Base-by-base conservation (phyloP, 768 basidiomycete genomes). In the Steccherinum ochraceum region DNA sequence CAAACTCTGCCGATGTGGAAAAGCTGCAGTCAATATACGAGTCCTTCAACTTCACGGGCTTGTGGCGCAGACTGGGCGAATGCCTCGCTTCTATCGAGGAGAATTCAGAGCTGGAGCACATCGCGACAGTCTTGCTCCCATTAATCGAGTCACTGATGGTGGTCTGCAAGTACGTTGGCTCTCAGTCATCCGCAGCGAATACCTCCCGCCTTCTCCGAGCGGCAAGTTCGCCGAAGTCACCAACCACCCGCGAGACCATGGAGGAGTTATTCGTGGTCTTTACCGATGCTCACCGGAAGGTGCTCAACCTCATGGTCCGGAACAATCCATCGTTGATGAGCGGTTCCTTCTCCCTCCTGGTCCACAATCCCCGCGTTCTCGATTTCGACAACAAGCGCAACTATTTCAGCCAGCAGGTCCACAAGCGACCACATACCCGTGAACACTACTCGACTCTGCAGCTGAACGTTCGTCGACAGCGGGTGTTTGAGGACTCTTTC, bases 311-410 rank as follows among this genome's bases (percentile, higher is more conserved):
- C 54, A 95, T 99, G 87, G 94, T 99, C 24, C 87, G 96, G 56
- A 97, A 94, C 67, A 98, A 98, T 64, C 96, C 96, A 2, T 93
- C 94, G 0, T 69, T 99, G 40, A 94, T 99, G 89, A 92, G 91
- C 59, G 96, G 96, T 11, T 97, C 95, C 1, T 99, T 99, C 77
- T 93, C 94, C 13, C 77, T 99, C 1, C 75, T 99, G 56, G 89
- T 99, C 43, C 85, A 94, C 69, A 99, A 99, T 61, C 86, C 96
- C 44, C 84, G 92, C 24, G 93, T 98, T 20, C 79, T 99, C 50
- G 96, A 98, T 74, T 98, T 98, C 64, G 96, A 98, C 75, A 98
- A 98, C 82, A 99, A 99, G 73, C 83, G 96, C 27, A 95, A 94
- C 62, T 94, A 92, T 70, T 93, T 93, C 72, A 84, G 79, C 40